Conservation (phyloP, 305 asterid species). For the Rubia balearica region DNA sequence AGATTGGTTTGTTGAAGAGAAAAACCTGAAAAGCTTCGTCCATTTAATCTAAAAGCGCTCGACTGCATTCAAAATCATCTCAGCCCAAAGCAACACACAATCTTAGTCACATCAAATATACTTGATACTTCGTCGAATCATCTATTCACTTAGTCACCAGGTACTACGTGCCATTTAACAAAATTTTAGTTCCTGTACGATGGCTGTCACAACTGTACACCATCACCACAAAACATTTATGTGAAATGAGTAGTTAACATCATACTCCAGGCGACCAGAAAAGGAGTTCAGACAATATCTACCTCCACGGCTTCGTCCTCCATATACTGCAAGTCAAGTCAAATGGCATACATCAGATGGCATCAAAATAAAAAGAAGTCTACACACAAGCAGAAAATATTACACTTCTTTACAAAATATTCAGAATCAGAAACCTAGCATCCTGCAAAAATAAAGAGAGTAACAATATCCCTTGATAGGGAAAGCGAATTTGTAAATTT, state of each 20-base stretch:
- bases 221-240: not conserved
- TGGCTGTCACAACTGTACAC: not conserved
- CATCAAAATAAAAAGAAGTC: conserved; percentile 4
- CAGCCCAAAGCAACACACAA: not conserved
- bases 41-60: not conserved
- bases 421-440: not conserved
- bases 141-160: not conserved
- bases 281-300: conserved; percentile 41
- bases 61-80: not conserved
- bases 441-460: not conserved
- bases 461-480: not conserved
- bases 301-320: conserved; percentile 64
- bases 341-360: conserved; percentile 19
- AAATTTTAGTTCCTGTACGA: not conserved
- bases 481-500: not conserved
- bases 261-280: not conserved
- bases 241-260: not conserved
- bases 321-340: conserved; percentile 52
- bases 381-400: not conserved
- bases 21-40: not conserved
- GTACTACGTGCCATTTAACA: not conserved
- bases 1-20: not conserved
- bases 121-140: not conserved
- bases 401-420: not conserved
- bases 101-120: not conserved